phyloP scores from a whole-genome alignment of 2,329 filamentous ascomycete species.

The Purpureocillium lavendulum region DNA sequence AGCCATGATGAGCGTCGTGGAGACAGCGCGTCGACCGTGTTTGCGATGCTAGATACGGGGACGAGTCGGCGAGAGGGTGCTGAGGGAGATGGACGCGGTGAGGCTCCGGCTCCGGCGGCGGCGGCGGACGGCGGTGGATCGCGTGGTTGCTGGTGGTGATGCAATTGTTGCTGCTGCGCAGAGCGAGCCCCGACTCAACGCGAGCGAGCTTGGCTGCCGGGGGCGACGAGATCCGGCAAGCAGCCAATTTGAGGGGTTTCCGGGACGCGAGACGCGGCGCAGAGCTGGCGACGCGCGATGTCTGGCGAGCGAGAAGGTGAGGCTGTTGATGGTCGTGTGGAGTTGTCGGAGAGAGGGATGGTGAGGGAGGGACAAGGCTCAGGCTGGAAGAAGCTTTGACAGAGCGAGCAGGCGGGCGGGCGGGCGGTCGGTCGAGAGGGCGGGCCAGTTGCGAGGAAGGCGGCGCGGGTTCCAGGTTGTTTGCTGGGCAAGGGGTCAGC shows the following conservation, averaged over 20 bases:
- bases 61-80: constrained; percentile 2
- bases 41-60: constrained; percentile 7
- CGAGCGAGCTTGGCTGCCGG: not conserved
- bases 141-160: constrained; percentile 16
- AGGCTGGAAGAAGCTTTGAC: too few species aligned
- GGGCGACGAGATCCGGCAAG: constrained; percentile 1
- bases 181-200: constrained; percentile 2
- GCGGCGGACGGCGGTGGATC: constrained; percentile 11
- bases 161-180: constrained; percentile 14
- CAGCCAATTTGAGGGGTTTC: constrained; percentile 1
- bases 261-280: constrained; percentile 2
- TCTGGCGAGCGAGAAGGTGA: not conserved
- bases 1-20: constrained; percentile 60
- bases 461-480: too few species aligned
- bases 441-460: too few species aligned
- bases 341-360: not conserved
- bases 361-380: constrained; percentile 1
- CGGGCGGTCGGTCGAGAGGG: too few species aligned
- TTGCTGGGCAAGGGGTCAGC: too few species aligned
- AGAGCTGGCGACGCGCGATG: constrained; percentile 1
- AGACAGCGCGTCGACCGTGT: constrained; percentile 20
- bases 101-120: not conserved
- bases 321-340: constrained; percentile 1
- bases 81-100: constrained; percentile 8
- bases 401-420: too few species aligned